Evolutionary conservation across 805 yeast species (phyloP), one percentile per base, ranked within the genome.

Genomic region (Pichia kluyveri): DNA sequence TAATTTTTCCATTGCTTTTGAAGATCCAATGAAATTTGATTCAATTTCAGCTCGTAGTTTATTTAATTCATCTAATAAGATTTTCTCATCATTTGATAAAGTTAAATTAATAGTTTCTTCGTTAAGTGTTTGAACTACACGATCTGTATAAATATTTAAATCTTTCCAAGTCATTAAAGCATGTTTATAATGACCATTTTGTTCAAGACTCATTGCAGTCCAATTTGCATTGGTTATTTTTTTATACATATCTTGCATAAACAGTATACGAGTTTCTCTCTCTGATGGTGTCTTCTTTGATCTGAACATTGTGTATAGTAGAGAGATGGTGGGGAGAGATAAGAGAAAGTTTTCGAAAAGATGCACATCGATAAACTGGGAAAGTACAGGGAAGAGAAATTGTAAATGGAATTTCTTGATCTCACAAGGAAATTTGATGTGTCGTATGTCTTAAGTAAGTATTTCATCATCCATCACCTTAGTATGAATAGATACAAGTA

Each of bases 111-210:
- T 59, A 59, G 58, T 60, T 61, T 51, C 62, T 61, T 75, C 66
- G 58, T 82, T 73, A 55, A 83, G 54, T 46, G 61, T 51, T 19
- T 81, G 86, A 40, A 82, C 63, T 55, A 77, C 77, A 58, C 69
- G 76, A 43, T 78, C 69, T 2, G 81, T 70, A 43, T 76, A 73
- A 2, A 85, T 79, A 52, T 81, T 86, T n/a, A 85, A 63, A 2
- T 80, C 69, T 54, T 80, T 83, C 90, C 91, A 83, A 3, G 90
- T 90, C 50, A 75, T 77, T 19, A 82, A 63, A 2, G 89, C 84
- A 17, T 74, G 77, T 44, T 70, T 75, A 41, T 71, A 61, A 19
- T 74, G 70, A 34, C 72, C 69, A 18, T 69, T 67, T 50, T 83
- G 83, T 56, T 84, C 89, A 18, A 79, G 59, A 4, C 78, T 70